These are phyloP conservation scores for Cyberlindnera mrakii DNA, from an alignment of 805 yeast genomes.

Conservation along the genomic window DNA sequence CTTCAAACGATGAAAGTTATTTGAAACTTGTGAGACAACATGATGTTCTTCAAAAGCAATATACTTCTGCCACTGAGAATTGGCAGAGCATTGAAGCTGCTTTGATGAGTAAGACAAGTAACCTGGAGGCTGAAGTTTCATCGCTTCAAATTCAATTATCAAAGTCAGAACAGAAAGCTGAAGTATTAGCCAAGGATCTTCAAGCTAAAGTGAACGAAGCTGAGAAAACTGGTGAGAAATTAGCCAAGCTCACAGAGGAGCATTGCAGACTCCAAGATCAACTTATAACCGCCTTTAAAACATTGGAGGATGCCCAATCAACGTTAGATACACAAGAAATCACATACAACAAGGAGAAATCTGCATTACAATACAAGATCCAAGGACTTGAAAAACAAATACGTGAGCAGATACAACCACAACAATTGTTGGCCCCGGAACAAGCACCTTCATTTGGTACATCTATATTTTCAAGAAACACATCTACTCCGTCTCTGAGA, in stretches of 20 bases:
- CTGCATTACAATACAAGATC: constrained; percentile 15
- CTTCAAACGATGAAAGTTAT: constrained; percentile 31
- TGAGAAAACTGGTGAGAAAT: constrained; percentile 12
- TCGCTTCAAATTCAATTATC: constrained; percentile 27
- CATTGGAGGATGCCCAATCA: constrained; percentile 22
- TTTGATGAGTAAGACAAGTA: constrained; percentile 41
- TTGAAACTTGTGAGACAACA: constrained; percentile 41
- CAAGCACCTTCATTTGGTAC: background rate
- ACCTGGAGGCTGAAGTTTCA: constrained; percentile 39
- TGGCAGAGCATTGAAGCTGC: constrained; percentile 79
- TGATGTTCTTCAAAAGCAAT: constrained; percentile 59
- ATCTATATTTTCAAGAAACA: constrained; percentile 8
- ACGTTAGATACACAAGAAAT: constrained; percentile 17
- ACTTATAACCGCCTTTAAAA: constrained; percentile 19
- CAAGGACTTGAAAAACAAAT: constrained; percentile 13
- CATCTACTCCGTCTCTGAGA: constrained; percentile 17
- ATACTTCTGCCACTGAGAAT: constrained; percentile 68
- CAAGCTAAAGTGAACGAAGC: constrained; percentile 21
- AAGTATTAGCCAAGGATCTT: constrained; percentile 26
- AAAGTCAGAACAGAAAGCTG: constrained; percentile 18
- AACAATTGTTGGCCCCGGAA: constrained; percentile 10
- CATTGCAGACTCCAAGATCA: constrained; percentile 13
- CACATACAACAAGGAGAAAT: constrained; percentile 12
- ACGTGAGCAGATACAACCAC: constrained; percentile 16
- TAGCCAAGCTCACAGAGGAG: constrained; percentile 24